A percentile compares a stretch with the other conserved stretches of the same genome.
These are phyloP conservation scores for Neurospora sp. DNA, from an alignment of 495 filamentous ascomycete genomes.

Conservation along the genomic window DNA sequence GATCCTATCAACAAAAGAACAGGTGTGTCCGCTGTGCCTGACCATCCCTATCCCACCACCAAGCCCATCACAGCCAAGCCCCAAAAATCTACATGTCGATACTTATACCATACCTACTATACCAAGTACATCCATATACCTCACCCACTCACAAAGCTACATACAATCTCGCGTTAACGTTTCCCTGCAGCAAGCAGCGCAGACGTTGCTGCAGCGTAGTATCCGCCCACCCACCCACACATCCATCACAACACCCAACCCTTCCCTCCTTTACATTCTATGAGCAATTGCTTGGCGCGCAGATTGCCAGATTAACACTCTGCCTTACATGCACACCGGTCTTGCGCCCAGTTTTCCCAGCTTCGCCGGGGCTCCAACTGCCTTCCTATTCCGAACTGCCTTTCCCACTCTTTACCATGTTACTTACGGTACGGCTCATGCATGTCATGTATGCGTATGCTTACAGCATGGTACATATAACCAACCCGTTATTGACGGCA, in stretches of 20 bases:
- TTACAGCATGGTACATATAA: background rate
- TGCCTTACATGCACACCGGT: background rate
- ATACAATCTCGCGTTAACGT: background rate
- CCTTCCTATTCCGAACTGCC: background rate
- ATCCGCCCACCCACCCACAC: background rate
- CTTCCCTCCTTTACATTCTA: background rate
- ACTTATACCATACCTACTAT: background rate
- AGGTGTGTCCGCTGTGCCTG: background rate
- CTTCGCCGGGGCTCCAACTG: background rate
- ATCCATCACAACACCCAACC: background rate
- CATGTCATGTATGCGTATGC: background rate
- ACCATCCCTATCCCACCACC: background rate
- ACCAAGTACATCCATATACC: background rate
- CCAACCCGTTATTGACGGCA: background rate
- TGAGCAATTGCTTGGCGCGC: background rate
- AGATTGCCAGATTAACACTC: background rate
- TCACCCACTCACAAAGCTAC: background rate
- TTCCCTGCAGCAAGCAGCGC: background rate
- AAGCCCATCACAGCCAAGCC: background rate
- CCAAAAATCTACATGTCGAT: background rate
- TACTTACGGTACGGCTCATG: background rate
- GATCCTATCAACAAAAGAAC: background rate
- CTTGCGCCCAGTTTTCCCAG: background rate
- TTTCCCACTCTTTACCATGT: background rate
- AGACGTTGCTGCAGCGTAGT: background rate